Percentiles rank a stretch among this genome's conserved stretches.
Conservation (phyloP, 208 protist genomes). For the Trypanosoma brucei region DNA sequence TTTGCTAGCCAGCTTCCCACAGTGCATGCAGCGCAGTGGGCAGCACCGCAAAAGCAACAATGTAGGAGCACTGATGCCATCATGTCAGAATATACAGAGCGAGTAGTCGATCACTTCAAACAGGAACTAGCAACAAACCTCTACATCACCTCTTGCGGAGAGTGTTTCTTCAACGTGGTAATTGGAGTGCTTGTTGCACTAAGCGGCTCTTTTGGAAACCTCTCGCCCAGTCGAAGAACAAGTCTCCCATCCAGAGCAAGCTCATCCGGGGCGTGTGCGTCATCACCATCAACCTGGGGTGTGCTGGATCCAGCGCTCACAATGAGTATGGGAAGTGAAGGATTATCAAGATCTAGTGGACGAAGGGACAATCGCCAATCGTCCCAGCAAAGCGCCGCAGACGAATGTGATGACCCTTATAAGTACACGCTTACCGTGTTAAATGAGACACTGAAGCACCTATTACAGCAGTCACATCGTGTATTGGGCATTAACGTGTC, state of each 20-base stretch:
- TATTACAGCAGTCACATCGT: too few relatives aligned
- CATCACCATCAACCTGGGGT: too few relatives aligned
- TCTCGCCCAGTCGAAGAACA: not conserved
- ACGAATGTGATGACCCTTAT: too few relatives aligned
- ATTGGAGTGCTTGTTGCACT: not conserved
- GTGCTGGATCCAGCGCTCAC: too few relatives aligned
- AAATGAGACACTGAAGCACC: too few relatives aligned
- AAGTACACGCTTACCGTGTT: too few relatives aligned
- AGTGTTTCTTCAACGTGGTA: not conserved
- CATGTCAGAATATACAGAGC: not conserved
- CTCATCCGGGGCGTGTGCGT: not conserved
- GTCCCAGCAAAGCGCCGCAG: too few relatives aligned
- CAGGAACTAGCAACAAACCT: not conserved
- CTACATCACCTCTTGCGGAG: not conserved
- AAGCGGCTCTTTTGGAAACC: not conserved
- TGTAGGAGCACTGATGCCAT: not conserved
- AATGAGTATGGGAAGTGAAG: too few relatives aligned
- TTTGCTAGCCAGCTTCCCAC: constrained; percentile 2
- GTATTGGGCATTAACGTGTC: too few relatives aligned
- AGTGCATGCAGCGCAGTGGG: not conserved
- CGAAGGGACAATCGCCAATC: too few relatives aligned
- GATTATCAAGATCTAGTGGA: too few relatives aligned
- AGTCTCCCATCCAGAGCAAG: not conserved
- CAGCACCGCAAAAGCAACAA: not conserved
- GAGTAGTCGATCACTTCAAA: not conserved